Percentiles rank a stretch among this genome's conserved stretches.
phyloP scores from a whole-genome alignment of 2,329 filamentous ascomycete genomes.

The Pyrenochaeta sp. region DNA sequence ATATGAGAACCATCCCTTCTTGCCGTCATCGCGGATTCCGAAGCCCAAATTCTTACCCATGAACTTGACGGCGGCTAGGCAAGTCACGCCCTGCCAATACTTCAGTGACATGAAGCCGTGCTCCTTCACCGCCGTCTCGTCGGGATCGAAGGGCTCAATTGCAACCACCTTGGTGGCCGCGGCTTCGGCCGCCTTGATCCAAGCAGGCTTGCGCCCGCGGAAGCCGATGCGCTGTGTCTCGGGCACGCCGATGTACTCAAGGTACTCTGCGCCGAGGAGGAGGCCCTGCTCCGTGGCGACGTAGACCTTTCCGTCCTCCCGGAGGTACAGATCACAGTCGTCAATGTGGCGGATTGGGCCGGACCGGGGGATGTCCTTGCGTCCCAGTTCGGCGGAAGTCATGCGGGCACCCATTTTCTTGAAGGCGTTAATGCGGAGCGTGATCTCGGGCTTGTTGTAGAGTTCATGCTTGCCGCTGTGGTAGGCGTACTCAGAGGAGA shows the following conservation, averaged over 20 bases:
- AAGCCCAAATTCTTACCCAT: background rate
- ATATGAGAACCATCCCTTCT: conserved; percentile 10
- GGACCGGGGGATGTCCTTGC: conserved; percentile 1
- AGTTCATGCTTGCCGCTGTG: conserved; percentile 1
- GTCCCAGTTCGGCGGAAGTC: conserved; percentile 13
- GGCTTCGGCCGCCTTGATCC: conserved; percentile 11
- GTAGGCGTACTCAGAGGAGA: conserved; percentile 14
- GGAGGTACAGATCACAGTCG: conserved; percentile 26
- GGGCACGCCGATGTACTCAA: conserved; percentile 21
- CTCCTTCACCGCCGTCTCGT: too few species aligned
- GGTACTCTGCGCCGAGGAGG: conserved; percentile 18
- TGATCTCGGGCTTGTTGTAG: conserved; percentile 3
- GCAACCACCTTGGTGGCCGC: too few species aligned
- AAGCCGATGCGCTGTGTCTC: conserved; percentile 25
- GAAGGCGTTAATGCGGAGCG: too few species aligned
- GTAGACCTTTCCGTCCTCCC: conserved; percentile 15
- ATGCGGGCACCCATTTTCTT: conserved; percentile 13
- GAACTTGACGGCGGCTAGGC: too few species aligned
- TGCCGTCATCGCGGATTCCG: conserved; percentile 5
- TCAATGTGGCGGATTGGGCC: conserved; percentile 11
- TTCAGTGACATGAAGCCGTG: too few species aligned
- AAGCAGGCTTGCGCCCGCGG: conserved; percentile 21
- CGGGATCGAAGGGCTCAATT: too few species aligned
- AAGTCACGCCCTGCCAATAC: background rate
- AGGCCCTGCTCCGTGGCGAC: conserved; percentile 25